Percentiles rank a stretch among this genome's conserved stretches.
Conservation (phyloP, 345 rosid species). For the Turnera subulata region DNA sequence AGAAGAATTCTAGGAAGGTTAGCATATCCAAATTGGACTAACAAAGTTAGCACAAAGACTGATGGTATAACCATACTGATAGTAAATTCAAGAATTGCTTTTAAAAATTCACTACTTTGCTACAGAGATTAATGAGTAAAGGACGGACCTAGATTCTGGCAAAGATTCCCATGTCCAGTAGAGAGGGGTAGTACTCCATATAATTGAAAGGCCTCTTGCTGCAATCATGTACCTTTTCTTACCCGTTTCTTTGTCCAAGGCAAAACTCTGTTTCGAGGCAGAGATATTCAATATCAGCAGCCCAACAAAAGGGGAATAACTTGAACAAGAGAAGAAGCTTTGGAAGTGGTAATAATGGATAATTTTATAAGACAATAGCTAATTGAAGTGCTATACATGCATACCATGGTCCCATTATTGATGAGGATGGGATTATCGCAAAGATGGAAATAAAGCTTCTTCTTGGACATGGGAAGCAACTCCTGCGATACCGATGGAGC, state of each 20-base stretch:
- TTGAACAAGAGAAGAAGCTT: background rate
- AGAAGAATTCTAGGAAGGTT: background rate
- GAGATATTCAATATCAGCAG: background rate
- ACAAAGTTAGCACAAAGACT: too few relatives aligned
- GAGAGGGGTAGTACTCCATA: background rate
- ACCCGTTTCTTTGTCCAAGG: constrained; percentile 9
- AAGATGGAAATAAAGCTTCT: constrained; percentile 2
- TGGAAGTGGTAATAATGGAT: background rate
- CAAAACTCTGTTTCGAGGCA: constrained; percentile 8
- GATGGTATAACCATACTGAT: too few relatives aligned
- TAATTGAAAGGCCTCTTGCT: constrained; percentile 7
- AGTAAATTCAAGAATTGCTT: background rate
- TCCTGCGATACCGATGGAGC: background rate
- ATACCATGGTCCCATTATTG: constrained; percentile 6
- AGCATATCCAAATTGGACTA: background rate
- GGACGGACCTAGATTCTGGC: constrained; percentile 7
- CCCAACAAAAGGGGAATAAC: background rate
- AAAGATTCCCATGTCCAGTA: constrained; percentile 8
- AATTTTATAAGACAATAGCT: background rate
- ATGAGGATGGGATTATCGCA: constrained; percentile 9
- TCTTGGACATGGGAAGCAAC: background rate
- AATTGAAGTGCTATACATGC: background rate
- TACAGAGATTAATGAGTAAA: background rate
- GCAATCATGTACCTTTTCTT: constrained; percentile 17
- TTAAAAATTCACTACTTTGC: background rate